These are phyloP conservation scores for Pharnaceum exiguum DNA, from an alignment of 148 eudicot genomes.

Conservation along the genomic window DNA sequence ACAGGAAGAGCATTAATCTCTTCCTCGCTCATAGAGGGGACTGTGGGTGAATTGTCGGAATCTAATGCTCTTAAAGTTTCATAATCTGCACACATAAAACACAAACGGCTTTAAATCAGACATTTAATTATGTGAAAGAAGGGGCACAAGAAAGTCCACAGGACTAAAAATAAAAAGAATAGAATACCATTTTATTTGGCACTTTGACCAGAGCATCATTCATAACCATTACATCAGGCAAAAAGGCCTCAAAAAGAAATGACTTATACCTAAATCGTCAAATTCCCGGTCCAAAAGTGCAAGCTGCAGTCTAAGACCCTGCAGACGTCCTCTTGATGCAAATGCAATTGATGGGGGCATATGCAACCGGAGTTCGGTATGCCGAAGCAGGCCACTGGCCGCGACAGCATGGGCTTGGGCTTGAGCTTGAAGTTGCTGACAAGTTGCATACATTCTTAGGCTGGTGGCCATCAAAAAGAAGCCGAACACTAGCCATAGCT, in stretches of 20 bases:
- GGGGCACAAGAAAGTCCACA: not conserved
- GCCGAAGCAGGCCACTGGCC: slow-evolving; percentile 93
- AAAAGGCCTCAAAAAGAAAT: not conserved
- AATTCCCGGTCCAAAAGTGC: slow-evolving; percentile 95
- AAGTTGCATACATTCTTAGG: slow-evolving; percentile 92
- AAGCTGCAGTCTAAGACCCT: slow-evolving; percentile 92
- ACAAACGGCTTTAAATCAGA: not conserved
- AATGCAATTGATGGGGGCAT: slow-evolving; percentile 91
- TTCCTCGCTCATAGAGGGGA: slow-evolving; percentile 83
- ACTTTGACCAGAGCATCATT: not conserved
- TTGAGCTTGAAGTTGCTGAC: slow-evolving; percentile 98
- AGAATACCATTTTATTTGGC: no score
- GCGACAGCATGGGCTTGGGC: slow-evolving; percentile 97
- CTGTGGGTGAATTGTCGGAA: slow-evolving; percentile 65
- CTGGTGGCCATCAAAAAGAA: slow-evolving; percentile 91
- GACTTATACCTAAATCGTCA: slow-evolving; percentile 71
- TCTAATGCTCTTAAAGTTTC: slow-evolving; percentile 87
- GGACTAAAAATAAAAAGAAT: not conserved
- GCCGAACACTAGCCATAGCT: slow-evolving; percentile 96
- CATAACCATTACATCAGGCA: not conserved
- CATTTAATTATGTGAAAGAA: not conserved
- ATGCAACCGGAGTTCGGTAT: slow-evolving; percentile 78
- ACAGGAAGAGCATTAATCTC: slow-evolving; percentile 89
- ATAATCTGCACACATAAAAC: slow-evolving; percentile 68
- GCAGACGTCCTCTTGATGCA: slow-evolving; percentile 85